phyloP scores from a whole-genome alignment of 257 asterid genomes.

The Plantago elongata region DNA sequence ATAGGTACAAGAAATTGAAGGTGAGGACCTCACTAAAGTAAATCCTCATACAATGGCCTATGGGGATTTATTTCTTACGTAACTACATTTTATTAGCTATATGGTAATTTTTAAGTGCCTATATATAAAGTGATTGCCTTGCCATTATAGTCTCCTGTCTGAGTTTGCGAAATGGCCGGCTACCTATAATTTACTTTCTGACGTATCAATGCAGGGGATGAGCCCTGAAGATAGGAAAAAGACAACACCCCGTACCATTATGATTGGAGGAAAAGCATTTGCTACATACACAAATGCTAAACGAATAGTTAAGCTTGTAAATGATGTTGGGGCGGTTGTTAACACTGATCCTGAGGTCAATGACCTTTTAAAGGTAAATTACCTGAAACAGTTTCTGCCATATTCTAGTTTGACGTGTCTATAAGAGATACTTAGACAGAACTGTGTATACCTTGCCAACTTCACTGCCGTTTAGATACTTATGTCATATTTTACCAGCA shows the following conservation, averaged over 20 bases:
- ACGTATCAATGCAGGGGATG: conserved; percentile 69
- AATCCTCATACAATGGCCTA: too few relatives aligned
- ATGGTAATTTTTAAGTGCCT: neutral
- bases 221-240: conserved; percentile 74
- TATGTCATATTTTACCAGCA: too few relatives aligned
- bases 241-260: conserved; percentile 84
- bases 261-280: conserved; percentile 99
- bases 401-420: conserved; percentile 5
- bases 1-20: conserved; percentile 96
- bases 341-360: conserved; percentile 95
- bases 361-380: conserved; percentile 64
- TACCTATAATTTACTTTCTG: conserved; percentile 5
- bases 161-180: neutral
- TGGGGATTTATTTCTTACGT: too few relatives aligned
- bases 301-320: conserved; percentile 91
- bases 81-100: too few relatives aligned
- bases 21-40: conserved; percentile 32
- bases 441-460: too few relatives aligned
- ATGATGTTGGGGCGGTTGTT: conserved; percentile 90
- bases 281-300: conserved; percentile 97
- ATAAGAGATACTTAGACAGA: conserved; percentile 1
- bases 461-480: too few relatives aligned
- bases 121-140: neutral
- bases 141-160: neutral
- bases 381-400: neutral